Base-by-base conservation (phyloP, 176 grass and related monocot genomes). In the Urochloa ruziziensis region DNA sequence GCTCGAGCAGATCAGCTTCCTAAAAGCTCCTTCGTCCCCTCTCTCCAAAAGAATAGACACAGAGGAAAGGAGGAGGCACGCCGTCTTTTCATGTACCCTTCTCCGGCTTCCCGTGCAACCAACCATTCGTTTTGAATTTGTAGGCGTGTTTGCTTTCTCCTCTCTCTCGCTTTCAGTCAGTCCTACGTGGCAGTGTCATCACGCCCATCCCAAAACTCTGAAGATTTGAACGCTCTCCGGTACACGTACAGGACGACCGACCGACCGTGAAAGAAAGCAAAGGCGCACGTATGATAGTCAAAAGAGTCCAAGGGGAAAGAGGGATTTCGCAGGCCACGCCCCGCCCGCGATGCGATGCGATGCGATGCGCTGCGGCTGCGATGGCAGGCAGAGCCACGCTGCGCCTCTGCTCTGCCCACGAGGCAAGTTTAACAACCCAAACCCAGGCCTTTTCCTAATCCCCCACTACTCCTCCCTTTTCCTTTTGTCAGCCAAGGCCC, bases 11-110 rank as follows among this genome's bases (percentile, higher is more conserved):
- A 4, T 1, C 39, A 1, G 3, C 34, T 14, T 15, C 24, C n/a
- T 17, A n/a, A n/a, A n/a, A n/a, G n/a, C n/a, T n/a, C n/a, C 44
- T 10, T 35, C 5, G 10, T 14, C n/a, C 4, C 33, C 1, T 3
- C 4, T n/a, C 65, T 56, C 81, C 67, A 84, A 89, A 80, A 89
- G 87, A 84, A 74, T 79, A 36, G 66, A 79, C 86, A 73, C 58
- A 70, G 47, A 79, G 74, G 64, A 70, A 61, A 61, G 82, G 6
- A 2, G 69, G 59, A 80, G 21, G 62, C 88, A 70, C 53, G 63
- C 71, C 61, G 1, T 85, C 78, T 89, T 85, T 85, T 62, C 82
- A 81, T 89, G 82, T 63, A 53, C 34, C 24, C 64, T 77, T 56
- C 56, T 56, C 56, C 80, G 64, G 37, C 48, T 11, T 11, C 59